These are phyloP conservation scores for Aspergillus sp. DNA, from an alignment of 2,329 filamentous ascomycete species.

Conservation along the genomic window DNA sequence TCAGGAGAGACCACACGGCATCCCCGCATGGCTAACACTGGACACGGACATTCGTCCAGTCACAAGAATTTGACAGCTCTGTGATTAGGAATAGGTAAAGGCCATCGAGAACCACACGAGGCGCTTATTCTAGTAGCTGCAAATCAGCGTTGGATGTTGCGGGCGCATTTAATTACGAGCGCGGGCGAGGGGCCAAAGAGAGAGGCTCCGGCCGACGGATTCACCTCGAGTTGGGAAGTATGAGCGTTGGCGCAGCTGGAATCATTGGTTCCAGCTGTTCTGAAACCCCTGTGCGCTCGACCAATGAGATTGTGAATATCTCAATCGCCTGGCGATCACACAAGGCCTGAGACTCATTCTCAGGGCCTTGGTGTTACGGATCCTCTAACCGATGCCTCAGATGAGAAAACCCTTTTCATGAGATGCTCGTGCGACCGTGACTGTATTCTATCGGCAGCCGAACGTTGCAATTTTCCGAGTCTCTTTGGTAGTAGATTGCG, in stretches of 20 bases:
- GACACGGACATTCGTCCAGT: constrained; percentile 6
- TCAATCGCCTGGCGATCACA: background rate
- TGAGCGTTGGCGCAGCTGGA: constrained; percentile 1
- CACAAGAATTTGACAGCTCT: constrained; percentile 11
- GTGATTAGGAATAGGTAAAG: constrained; percentile 4
- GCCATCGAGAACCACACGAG: constrained; percentile 14
- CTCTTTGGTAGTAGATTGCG: background rate
- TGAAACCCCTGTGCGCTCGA: constrained; percentile 11
- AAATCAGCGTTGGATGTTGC: constrained; percentile 26
- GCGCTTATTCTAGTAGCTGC: constrained; percentile 28
- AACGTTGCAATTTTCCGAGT: background rate
- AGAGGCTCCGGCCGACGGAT: constrained; percentile 11
- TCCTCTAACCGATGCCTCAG: background rate
- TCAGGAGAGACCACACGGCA: constrained; percentile 6
- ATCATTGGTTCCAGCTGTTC: constrained; percentile 15
- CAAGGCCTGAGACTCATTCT: background rate
- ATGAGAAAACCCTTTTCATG: background rate
- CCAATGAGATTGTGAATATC: constrained; percentile 13
- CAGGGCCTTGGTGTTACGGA: background rate
- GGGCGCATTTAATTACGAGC: constrained; percentile 23
- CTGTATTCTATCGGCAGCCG: background rate
- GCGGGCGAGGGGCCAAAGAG: constrained; percentile 15
- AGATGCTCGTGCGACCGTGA: background rate
- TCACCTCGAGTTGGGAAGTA: background rate
- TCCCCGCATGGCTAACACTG: constrained; percentile 1